Base-by-base conservation (phyloP, 805 yeast species). In the Starmerella davenportii region DNA sequence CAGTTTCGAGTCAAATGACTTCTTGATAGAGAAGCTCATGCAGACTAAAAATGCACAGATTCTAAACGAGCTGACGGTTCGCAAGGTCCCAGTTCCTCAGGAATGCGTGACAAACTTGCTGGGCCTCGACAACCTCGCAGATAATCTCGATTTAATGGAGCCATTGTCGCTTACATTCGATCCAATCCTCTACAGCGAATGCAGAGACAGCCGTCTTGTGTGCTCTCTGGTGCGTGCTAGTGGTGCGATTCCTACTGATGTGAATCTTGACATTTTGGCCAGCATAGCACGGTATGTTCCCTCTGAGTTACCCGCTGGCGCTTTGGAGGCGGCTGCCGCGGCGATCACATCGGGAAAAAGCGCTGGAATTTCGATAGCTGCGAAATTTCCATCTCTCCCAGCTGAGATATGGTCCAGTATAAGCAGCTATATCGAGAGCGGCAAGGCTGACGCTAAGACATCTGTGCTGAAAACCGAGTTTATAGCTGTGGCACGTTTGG, bases 21-120 rank as follows among this genome's bases (percentile, higher is more conserved):
- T 43, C 19, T 21, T 51, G 28, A 13, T 38, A 4, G 14, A 14
- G 14, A 35, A 41, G 18, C 21, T 28, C 9, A 13, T 11, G 4
- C 20, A 33, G n/a, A 13, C n/a, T 24, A 29, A 28, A 19, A 4
- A 20, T 5, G 34, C 21, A 9, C 30, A 18, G 21, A 23, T 30
- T 13, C 9, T 46, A 21, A 28, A 21, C 3, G 50, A 46, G 30
- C 43, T 46, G n/a, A 40, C 43, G 2, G 20, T 16, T 2, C 40
- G 51, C 4, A 16, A 19, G 2, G 24, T 42, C 9, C n/a, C 36
- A 11, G 23, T 43, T 9, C 44, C 48, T 3, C 3, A 24, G 4
- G 43, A 42, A 2, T 21, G 37, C 5, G 29, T 38, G 4, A 7
- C 19, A 16, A 19, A 30, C 3, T 18, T 36, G 14, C 21, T 39